Evolutionary conservation across 371 early-diverging fungal genomes (phyloP).

Genomic region (Haplosporangium sp.): DNA sequence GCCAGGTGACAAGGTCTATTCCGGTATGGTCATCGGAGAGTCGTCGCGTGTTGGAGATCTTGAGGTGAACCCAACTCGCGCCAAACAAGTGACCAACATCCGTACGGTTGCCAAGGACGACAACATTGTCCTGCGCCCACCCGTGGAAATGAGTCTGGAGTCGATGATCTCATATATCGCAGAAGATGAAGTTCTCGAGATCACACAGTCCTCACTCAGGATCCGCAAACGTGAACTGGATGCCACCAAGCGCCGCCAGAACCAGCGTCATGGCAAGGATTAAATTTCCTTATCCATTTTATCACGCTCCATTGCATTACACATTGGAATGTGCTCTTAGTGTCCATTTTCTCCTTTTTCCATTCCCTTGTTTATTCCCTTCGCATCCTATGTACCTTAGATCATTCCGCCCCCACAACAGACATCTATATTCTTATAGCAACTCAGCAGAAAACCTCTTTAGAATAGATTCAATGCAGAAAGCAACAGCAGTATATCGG

Average conservation of each 20-base stretch:
- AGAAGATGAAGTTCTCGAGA: constrained; percentile 83
- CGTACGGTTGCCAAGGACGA: constrained; percentile 83
- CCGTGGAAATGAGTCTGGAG: constrained; percentile 74
- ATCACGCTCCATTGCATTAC: constrained; percentile 3
- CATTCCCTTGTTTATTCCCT: no score
- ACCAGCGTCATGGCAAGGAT: constrained; percentile 31
- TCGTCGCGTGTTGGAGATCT: constrained; percentile 73
- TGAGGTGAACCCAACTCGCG: constrained; percentile 84
- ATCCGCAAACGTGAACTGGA: constrained; percentile 79
- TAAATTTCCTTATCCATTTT: background rate
- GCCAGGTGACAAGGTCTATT: constrained; percentile 77
- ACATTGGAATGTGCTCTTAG: background rate
- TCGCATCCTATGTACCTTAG: no score
- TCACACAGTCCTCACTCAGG: constrained; percentile 76
- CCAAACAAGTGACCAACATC: constrained; percentile 80
- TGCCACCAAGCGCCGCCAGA: constrained; percentile 68
- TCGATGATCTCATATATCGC: constrained; percentile 79
- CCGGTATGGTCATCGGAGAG: constrained; percentile 87
- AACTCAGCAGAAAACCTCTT: no score
- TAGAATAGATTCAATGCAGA: no score
- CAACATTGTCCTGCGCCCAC: constrained; percentile 71
- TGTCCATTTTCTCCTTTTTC: background rate
- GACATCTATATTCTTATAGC: no score
- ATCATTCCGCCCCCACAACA: no score
- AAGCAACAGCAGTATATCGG: no score